These are phyloP conservation scores for Coemansia sp. DNA, from an alignment of 192 early-diverging fungal genomes.

Conservation along the genomic window DNA sequence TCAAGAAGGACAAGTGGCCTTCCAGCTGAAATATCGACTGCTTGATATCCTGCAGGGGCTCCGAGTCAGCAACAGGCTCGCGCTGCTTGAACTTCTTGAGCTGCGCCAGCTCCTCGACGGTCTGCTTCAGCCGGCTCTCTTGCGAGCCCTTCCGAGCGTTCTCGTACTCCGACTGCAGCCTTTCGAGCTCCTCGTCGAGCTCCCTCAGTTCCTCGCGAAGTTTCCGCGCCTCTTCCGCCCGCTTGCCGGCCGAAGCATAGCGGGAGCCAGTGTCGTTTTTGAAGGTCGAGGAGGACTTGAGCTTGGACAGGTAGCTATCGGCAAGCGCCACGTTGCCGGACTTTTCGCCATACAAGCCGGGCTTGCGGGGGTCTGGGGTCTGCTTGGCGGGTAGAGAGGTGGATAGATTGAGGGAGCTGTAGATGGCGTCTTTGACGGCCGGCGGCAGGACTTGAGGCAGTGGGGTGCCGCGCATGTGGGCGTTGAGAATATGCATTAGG, in stretches of 20 bases:
- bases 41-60: slow-evolving; percentile 44
- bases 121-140: slow-evolving; percentile 4
- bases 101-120: slow-evolving; percentile 30
- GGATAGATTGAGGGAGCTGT: slow-evolving; percentile 45
- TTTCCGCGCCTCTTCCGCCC: slow-evolving; percentile 42
- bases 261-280: slow-evolving; percentile 45
- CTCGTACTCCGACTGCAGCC: slow-evolving; percentile 11
- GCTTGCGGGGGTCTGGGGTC: slow-evolving; percentile 14
- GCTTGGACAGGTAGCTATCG: slow-evolving; percentile 53
- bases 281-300: slow-evolving; percentile 48
- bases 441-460: slow-evolving; percentile 42
- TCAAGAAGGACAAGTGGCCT: slow-evolving; percentile 41
- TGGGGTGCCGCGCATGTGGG: slow-evolving; percentile 19
- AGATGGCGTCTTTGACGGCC: slow-evolving; percentile 45
- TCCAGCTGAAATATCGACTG: slow-evolving; percentile 46
- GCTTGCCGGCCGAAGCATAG: slow-evolving; percentile 45
- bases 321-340: slow-evolving; percentile 52
- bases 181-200: slow-evolving; percentile 36
- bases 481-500: slow-evolving; percentile 42
- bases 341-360: slow-evolving; percentile 51
- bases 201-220: slow-evolving; percentile 41
- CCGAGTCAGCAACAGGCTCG: neutral
- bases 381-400: slow-evolving; percentile 16
- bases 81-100: slow-evolving; percentile 27
- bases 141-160: neutral